These are phyloP conservation scores for Blastocladiella emersonii DNA, from an alignment of 371 early-diverging fungal species.

Conservation along the genomic window DNA sequence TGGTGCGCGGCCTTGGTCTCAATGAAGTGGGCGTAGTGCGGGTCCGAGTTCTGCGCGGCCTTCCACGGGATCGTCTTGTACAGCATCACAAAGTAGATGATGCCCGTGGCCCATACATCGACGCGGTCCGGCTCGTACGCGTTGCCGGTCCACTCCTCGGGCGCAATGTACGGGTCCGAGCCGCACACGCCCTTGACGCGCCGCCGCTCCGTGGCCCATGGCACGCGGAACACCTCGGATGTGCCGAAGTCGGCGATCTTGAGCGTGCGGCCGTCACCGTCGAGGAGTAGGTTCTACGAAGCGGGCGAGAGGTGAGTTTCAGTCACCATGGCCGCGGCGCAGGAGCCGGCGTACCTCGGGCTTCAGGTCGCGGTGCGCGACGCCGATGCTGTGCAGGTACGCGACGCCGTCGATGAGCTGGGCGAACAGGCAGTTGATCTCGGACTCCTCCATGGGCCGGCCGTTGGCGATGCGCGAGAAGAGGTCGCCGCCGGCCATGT, in stretches of 20 bases:
- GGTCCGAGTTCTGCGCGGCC: constrained; percentile 46
- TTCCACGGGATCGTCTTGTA: constrained; percentile 62
- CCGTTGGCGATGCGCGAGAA: constrained; percentile 54
- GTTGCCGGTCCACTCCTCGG: constrained; percentile 50
- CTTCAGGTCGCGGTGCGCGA: constrained; percentile 51
- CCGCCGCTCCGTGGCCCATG: background rate
- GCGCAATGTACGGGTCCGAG: constrained; percentile 83
- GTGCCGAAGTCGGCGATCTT: constrained; percentile 98
- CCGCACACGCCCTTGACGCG: constrained; percentile 53
- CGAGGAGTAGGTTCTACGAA: constrained; percentile 80
- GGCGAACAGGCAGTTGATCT: constrained; percentile 76
- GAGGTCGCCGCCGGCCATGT: constrained; percentile 72
- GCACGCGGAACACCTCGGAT: constrained; percentile 46
- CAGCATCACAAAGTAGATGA: constrained; percentile 67
- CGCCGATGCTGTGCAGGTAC: constrained; percentile 85
- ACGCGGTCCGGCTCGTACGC: constrained; percentile 59
- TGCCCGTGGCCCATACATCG: constrained; percentile 75
- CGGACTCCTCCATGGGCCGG: constrained; percentile 29
- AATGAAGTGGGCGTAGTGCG: constrained; percentile 21
- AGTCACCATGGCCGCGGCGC: background rate
- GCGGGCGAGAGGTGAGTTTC: background rate
- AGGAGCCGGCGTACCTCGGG: background rate
- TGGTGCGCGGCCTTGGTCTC: background rate
- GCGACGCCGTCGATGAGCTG: constrained; percentile 79
- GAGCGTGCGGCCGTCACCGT: constrained; percentile 47